These are phyloP conservation scores for Hypoxylon intermedium DNA, from an alignment of 495 filamentous ascomycete genomes.

Conservation along the genomic window DNA sequence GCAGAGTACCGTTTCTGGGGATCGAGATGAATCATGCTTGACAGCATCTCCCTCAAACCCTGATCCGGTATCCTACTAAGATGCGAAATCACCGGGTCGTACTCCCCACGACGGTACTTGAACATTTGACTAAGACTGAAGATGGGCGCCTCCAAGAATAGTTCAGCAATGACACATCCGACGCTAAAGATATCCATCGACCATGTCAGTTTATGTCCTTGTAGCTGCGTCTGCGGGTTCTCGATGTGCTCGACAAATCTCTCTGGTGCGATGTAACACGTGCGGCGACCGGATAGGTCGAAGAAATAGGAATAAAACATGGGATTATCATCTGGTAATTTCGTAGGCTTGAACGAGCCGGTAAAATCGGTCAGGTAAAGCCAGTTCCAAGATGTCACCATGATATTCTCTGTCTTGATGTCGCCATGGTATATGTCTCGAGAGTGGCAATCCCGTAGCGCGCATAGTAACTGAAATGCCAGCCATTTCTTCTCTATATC, in stretches of 20 bases:
- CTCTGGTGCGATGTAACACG: conserved; percentile 97
- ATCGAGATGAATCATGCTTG: conserved; percentile 94
- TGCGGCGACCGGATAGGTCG: conserved; percentile 87
- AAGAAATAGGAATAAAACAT: conserved; percentile 98
- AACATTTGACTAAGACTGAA: conserved; percentile 93
- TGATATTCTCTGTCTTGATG: conserved; percentile 95
- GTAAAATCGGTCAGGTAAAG: conserved; percentile 97
- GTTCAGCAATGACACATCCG: conserved; percentile 95
- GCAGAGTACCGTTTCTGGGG: conserved; percentile 91
- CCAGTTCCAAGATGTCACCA: conserved; percentile 99
- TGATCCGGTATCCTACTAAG: conserved; percentile 86
- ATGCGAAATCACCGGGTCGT: conserved; percentile 81
- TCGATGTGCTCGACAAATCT: conserved; percentile 74
- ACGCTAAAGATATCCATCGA: conserved; percentile 99
- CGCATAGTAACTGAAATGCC: conserved; percentile 93
- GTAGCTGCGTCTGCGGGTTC: conserved; percentile 60
- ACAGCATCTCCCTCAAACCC: conserved; percentile 84
- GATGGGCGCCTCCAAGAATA: conserved; percentile 94
- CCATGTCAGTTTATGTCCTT: conserved; percentile 63
- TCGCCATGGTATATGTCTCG: conserved; percentile 95
- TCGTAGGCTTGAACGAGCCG: conserved; percentile 92
- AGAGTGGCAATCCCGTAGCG: conserved; percentile 88
- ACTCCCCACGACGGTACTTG: conserved; percentile 90
- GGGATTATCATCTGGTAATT: conserved; percentile 94
- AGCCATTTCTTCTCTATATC: conserved; percentile 99